Percentiles rank a stretch among this genome's conserved stretches.
These are phyloP conservation scores for Xerocomus tenax DNA, from an alignment of 1,284 basidiomycete species.

Conservation along the genomic window DNA sequence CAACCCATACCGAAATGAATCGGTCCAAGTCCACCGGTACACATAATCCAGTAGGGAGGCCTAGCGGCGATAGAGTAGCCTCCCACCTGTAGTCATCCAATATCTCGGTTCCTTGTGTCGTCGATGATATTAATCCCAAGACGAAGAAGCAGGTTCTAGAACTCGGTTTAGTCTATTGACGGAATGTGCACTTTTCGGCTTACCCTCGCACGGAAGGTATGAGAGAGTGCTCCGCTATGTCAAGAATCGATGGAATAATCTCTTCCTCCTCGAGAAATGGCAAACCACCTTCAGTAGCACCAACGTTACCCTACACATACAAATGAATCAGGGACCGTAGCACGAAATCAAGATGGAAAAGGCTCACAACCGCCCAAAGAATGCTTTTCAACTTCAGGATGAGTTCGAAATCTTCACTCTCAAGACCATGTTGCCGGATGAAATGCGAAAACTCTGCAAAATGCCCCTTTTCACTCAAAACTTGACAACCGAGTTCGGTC, in stretches of 20 bases:
- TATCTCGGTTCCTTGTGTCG: constrained; percentile 69
- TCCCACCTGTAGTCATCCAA: constrained; percentile 91
- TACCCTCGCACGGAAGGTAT: constrained; percentile 92
- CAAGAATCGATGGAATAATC: constrained; percentile 80
- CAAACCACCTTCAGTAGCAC: constrained; percentile 83
- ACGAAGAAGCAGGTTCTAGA: constrained; percentile 92
- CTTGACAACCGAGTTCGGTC: constrained; percentile 87
- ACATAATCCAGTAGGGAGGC: constrained; percentile 82
- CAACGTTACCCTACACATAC: constrained; percentile 76
- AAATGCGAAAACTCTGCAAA: constrained; percentile 88
- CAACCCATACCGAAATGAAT: constrained; percentile 66
- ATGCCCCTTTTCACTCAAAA: constrained; percentile 84
- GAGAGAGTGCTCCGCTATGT: constrained; percentile 83
- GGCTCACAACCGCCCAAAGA: constrained; percentile 87
- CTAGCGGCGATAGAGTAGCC: constrained; percentile 80
- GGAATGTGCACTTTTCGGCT: constrained; percentile 23
- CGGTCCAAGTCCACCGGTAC: constrained; percentile 75
- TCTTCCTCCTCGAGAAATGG: constrained; percentile 92
- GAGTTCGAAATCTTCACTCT: constrained; percentile 74
- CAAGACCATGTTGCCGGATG: constrained; percentile 79
- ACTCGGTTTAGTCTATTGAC: constrained; percentile 8
- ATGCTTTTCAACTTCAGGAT: constrained; percentile 90
- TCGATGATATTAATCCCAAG: constrained; percentile 74
- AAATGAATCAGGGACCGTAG: background rate
- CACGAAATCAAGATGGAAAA: background rate